Conservation (phyloP, 1,284 basidiomycete species). For the Fistulina hepatica region DNA sequence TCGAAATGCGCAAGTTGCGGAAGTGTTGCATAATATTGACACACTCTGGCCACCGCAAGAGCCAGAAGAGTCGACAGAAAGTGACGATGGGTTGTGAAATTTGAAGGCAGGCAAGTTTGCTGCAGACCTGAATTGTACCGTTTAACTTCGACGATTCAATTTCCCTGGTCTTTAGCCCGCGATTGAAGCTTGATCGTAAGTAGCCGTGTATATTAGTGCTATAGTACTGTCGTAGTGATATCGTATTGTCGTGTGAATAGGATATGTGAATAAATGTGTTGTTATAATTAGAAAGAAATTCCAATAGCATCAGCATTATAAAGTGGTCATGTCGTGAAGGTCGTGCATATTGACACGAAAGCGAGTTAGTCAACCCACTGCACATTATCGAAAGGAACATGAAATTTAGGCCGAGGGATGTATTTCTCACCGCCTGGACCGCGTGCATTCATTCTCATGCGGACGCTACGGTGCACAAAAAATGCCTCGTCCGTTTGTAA, state of each 20-base stretch:
- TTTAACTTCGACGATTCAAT: too few relatives aligned
- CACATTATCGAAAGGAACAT: background rate
- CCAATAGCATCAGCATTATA: too few relatives aligned
- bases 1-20: conserved; percentile 5
- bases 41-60: background rate
- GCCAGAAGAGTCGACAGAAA: background rate
- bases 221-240: too few relatives aligned
- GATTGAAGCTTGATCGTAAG: too few relatives aligned
- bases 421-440: conserved; percentile 19
- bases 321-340: too few relatives aligned
- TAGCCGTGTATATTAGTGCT: too few relatives aligned
- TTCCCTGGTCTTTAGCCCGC: too few relatives aligned
- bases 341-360: too few relatives aligned
- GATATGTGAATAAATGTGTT: too few relatives aligned
- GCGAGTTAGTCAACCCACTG: background rate
- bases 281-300: too few relatives aligned
- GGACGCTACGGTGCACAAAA: conserved; percentile 33
- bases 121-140: background rate
- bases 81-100: background rate
- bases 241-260: too few relatives aligned
- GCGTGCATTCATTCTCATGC: conserved; percentile 29
- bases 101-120: background rate
- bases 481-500: conserved; percentile 25
- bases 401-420: conserved; percentile 5
- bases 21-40: background rate